phyloP scores from a whole-genome alignment of 306 rosid species.

The Arachis hypogaea region DNA sequence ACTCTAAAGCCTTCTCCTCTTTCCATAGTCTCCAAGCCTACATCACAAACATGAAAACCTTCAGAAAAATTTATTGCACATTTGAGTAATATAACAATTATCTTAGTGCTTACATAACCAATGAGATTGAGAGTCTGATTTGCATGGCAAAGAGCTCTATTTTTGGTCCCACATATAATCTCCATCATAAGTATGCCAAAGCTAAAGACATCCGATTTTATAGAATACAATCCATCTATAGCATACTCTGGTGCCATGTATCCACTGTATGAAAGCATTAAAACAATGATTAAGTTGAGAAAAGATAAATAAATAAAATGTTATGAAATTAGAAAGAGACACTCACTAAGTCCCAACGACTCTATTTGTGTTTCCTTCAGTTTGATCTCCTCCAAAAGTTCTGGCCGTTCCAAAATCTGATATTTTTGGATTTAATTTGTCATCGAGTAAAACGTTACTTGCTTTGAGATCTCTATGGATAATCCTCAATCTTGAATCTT shows the following conservation, averaged over 20 bases:
- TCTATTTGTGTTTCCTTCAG: constrained; percentile 59
- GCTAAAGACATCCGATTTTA: constrained; percentile 44
- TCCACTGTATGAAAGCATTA: constrained; percentile 39
- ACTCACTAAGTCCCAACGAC: constrained; percentile 65
- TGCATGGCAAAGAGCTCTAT: constrained; percentile 45
- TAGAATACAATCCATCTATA: constrained; percentile 50
- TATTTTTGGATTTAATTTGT: constrained; percentile 55
- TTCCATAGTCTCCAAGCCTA: constrained; percentile 64
- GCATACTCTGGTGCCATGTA: constrained; percentile 72
- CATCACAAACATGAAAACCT: background rate
- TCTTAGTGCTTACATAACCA: constrained; percentile 52
- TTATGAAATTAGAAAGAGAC: background rate
- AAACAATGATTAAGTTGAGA: background rate
- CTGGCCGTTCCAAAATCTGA: constrained; percentile 70
- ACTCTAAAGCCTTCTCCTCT: constrained; percentile 39
- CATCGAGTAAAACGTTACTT: constrained; percentile 59
- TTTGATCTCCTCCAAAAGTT: constrained; percentile 55
- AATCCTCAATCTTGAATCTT: constrained; percentile 60
- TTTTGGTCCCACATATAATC: constrained; percentile 54
- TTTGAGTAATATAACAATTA: too few relatives aligned
- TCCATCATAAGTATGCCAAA: constrained; percentile 55
- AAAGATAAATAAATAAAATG: background rate
- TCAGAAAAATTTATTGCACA: background rate
- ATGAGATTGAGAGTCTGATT: constrained; percentile 50
- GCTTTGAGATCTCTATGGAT: constrained; percentile 67